Base-by-base conservation (phyloP, 805 yeast species). In the Lachancea thermotolerans region DNA sequence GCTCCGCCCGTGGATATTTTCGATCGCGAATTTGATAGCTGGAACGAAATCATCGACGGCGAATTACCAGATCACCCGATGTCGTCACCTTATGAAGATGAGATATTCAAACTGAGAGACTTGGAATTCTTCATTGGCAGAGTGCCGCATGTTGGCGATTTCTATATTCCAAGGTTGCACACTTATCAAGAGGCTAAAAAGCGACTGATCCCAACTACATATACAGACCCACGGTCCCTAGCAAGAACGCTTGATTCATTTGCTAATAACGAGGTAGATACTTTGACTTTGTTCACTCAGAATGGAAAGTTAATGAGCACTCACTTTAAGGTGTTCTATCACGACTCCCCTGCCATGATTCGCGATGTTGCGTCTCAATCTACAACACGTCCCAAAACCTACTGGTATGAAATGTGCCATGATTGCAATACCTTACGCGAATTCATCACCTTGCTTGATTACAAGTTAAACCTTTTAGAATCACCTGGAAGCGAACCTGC, bases 81-180 rank as follows among this genome's bases (percentile, higher is more conserved):
- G 39, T 49, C 53, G 11, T 48, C 58, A 40, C 65, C 66, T 8
- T 61, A 48, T 37, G 52, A 46, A 7, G 59, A 58, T 33, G 62
- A 58, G 25, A 39, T 52, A 4, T 59, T 56, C 37, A 59, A 48
- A 44, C 29, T 61, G 27, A 57, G 67, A 40, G 47, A 54, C 18
- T 54, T 55, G 34, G 67, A 62, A 37, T 62, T 62, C 38, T 58
- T 61, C 35, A 45, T 62, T n/a, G 64, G 62, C 3, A 52, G 65
- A 41, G 53, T 62, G 1, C 58, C 60, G 1, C 50, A 56, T 10
- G 51, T 61, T 25, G 67, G 67, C 29, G 67, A 62, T 46, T 62
- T 62, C 38, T 61, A 59, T 42, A 31, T 62, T 11, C 66, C 67
- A 34, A 47, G 60, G 27, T 42, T 62, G 17, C 57, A 52, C 41